phyloP scores from a whole-genome alignment of 2,329 filamentous ascomycete species.

The Aspergillus puulaauensis region DNA sequence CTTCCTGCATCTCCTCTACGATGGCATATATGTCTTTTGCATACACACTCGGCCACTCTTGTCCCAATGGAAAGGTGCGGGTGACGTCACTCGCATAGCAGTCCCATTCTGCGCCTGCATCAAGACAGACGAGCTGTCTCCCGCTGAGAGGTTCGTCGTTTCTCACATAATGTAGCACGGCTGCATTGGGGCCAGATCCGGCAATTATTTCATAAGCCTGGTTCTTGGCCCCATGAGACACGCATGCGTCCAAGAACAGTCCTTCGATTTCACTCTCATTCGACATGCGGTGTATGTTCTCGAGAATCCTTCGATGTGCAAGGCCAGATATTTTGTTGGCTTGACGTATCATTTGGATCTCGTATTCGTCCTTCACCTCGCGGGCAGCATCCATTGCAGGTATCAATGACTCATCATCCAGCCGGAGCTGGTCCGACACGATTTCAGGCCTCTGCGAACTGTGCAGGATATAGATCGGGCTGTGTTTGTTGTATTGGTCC shows the following conservation, averaged over 20 bases:
- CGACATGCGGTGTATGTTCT: slow-evolving; percentile 60
- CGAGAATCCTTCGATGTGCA: slow-evolving; percentile 64
- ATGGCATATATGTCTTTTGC: slow-evolving; percentile 75
- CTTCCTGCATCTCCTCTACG: slow-evolving; percentile 82
- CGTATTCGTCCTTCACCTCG: slow-evolving; percentile 72
- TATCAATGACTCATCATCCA: slow-evolving; percentile 31
- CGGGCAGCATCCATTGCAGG: slow-evolving; percentile 66
- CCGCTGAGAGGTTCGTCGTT: slow-evolving; percentile 69
- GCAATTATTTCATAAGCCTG: slow-evolving; percentile 89
- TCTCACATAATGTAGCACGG: slow-evolving; percentile 83
- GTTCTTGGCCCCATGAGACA: slow-evolving; percentile 72
- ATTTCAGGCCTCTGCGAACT: slow-evolving; percentile 32
- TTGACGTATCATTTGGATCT: slow-evolving; percentile 70
- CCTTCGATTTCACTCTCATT: slow-evolving; percentile 85
- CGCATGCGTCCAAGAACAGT: slow-evolving; percentile 72
- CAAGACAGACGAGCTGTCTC: slow-evolving; percentile 78
- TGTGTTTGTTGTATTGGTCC: slow-evolving; percentile 21
- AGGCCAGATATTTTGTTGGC: slow-evolving; percentile 69
- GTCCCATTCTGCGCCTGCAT: slow-evolving; percentile 76
- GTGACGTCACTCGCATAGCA: slow-evolving; percentile 77
- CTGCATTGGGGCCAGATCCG: slow-evolving; percentile 74
- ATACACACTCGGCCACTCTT: slow-evolving; percentile 61
- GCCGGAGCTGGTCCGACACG: slow-evolving; percentile 16
- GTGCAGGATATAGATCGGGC: slow-evolving; percentile 40
- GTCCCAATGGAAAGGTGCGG: slow-evolving; percentile 78